Percentiles rank a stretch among this genome's conserved stretches.
Conservation (phyloP, 2,329 filamentous ascomycete genomes). For the Aspergillus thermomutatus region DNA sequence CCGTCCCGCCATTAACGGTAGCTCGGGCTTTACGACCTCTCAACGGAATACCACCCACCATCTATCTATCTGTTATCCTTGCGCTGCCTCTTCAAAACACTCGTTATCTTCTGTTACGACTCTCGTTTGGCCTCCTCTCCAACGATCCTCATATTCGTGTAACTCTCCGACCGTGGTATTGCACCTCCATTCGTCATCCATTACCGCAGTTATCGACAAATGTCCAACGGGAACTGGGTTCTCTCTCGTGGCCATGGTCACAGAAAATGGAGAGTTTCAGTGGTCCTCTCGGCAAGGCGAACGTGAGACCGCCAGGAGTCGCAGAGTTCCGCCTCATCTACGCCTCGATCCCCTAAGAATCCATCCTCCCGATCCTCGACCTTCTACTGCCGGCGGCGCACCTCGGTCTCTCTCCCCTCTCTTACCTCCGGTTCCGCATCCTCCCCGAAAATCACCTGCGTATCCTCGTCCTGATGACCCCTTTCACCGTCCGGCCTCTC, state of each 20-base stretch:
- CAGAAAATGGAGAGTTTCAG: constrained; percentile 38
- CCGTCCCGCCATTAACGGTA: background rate
- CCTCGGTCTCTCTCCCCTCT: constrained; percentile 21
- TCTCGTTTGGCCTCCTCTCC: background rate
- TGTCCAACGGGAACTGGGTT: constrained; percentile 38
- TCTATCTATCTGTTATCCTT: background rate
- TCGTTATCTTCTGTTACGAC: background rate
- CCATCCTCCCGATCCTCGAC: constrained; percentile 25
- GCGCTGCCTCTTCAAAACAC: background rate
- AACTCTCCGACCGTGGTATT: background rate
- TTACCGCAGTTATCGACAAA: constrained; percentile 29
- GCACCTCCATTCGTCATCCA: background rate
- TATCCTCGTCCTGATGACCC: constrained; percentile 13
- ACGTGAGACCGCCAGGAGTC: constrained; percentile 29
- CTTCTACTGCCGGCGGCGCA: constrained; percentile 16
- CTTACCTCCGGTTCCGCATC: constrained; percentile 18
- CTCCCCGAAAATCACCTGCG: constrained; percentile 13
- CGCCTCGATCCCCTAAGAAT: constrained; percentile 29
- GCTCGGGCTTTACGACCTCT: background rate
- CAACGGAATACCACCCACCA: background rate
- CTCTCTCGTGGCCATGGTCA: constrained; percentile 43
- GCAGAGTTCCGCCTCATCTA: constrained; percentile 27
- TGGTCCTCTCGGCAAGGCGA: constrained; percentile 31
- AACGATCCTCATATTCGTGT: background rate
- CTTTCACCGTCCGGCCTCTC: constrained; percentile 15